Percentiles rank a stretch among this genome's conserved stretches.
phyloP scores from a whole-genome alignment of 116 monocot species.

The Posidonia oceanica region DNA sequence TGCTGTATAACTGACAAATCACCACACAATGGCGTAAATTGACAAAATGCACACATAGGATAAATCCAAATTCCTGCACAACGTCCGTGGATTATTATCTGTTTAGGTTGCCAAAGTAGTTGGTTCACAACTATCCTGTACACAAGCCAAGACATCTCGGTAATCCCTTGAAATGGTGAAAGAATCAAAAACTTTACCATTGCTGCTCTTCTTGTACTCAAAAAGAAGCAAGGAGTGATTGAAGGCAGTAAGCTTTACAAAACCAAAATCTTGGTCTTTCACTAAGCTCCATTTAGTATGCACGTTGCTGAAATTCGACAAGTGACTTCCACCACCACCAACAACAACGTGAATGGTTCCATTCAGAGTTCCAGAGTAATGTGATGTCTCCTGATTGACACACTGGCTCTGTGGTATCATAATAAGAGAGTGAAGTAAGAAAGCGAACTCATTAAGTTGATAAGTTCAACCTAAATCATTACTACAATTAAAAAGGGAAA shows the following conservation, averaged over 20 bases:
- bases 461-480: too few relatives aligned
- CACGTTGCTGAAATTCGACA: slow-evolving; percentile 31
- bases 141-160: slow-evolving; percentile 69
- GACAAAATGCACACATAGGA: too few relatives aligned
- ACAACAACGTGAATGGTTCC: slow-evolving; percentile 89
- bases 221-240: slow-evolving; percentile 79
- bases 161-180: slow-evolving; percentile 87
- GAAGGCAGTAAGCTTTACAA: slow-evolving; percentile 79
- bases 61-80: too few relatives aligned
- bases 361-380: slow-evolving; percentile 52
- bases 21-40: too few relatives aligned
- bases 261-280: slow-evolving; percentile 55
- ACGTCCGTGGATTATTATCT: too few relatives aligned
- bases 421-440: too few relatives aligned
- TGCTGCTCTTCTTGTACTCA: slow-evolving; percentile 71
- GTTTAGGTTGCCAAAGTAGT: slow-evolving; percentile 53
- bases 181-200: slow-evolving; percentile 69
- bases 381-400: slow-evolving; percentile 38
- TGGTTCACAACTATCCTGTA: slow-evolving; percentile 61
- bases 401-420: slow-evolving; percentile 47
- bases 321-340: slow-evolving; percentile 74
- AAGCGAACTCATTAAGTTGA: too few relatives aligned
- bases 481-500: too few relatives aligned
- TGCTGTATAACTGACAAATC: too few relatives aligned
- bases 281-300: slow-evolving; percentile 54